Base-by-base conservation (phyloP, 2,329 filamentous ascomycete species). In the Apiospora sp. region DNA sequence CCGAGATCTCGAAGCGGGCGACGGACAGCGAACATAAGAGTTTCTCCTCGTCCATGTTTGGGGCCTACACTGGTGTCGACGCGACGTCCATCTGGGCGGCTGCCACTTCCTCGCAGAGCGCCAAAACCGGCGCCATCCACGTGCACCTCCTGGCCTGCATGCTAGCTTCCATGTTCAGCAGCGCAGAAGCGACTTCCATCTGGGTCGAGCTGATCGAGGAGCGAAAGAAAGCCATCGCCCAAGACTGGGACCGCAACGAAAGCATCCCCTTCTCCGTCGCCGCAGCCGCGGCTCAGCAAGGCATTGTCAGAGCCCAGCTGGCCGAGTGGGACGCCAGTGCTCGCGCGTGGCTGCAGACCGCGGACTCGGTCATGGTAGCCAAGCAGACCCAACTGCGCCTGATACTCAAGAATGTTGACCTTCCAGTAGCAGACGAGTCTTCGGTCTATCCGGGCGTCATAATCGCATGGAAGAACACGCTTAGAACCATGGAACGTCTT, bases 101-200 rank as follows among this genome's bases (percentile, higher is more conserved):
- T 1, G 80, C 79, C 5, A 82, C 80, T 1, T 81, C 80, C 19
- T 76, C 78, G 12, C 68, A 54, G 4, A 67, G 64, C 24, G 24
- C 49, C 8, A 27, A 54, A 10, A 30, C n/a, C 24, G 49, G 49
- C 1, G 76, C 80, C 7, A 74, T 82, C 24, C 49, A 72, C 0
- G 72, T 78, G 1, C 79, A 81, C 48, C 71, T 82, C 3, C 73
- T 84, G 0, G 81, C 79, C 2, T 83, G 82, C 71, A 80, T 84
- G 74, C 73, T 84, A 6, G 82, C 82, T 1, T 73, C 81, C 0
- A 78, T 82, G 0, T 84, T 77, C 74, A 71, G 37, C 3, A 37
- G 43, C 5, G 19, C 73, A 1, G 78, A 82, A 73, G 80, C 82
- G 2, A 79, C 73, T 1, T 77, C 81, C 0, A 74, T 83, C 0